Evolutionary conservation across 768 basidiomycete genomes (phyloP), one percentile per base, ranked within the genome.

Genomic region (Mycena galopus): DNA sequence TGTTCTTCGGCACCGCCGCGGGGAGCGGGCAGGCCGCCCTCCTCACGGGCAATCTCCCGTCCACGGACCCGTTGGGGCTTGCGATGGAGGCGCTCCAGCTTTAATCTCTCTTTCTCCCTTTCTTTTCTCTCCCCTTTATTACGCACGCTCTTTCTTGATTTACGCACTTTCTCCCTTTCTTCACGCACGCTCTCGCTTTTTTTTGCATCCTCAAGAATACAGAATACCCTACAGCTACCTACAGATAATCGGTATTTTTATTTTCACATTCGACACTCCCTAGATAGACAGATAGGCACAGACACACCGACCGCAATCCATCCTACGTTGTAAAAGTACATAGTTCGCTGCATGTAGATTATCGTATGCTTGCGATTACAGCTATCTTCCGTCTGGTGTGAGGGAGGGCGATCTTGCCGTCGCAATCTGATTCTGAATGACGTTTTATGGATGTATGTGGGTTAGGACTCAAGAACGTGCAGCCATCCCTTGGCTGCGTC

Each of bases 1-100:
- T 96, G 37, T 94, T 95, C 89, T 96, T 96, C 78, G 90, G 91
- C 66, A 84, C 85, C 35, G 83, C 84, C 6, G 84, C 81, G 39
- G 80, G 81, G 66, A 80, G 81, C 9, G 84, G 21, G 19, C 63
- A 87, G 32, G 79, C 80, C 9, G 80, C 82, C 29, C 78, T 83
- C 17, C 75, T 82, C 65, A 83, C 81, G 37, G 82, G 82, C 63
- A 82, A 83, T 67, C 77, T 82, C 14, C 83, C 84, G 14, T 78
- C 83, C 5, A 86, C 85, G 9, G 90, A 92, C 78, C 88, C 91
- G 64, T 86, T 92, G 35, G 88, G 88, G 37, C 81, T 92, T 63
- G 91, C 91, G 10, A 89, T 92, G 88, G 91, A 92, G 78, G 84
- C 83, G 25, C 82, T 92, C 37, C 42, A 44, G 27, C 4, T 72